Evolutionary conservation across 2,329 filamentous ascomycete genomes (phyloP), one percentile per base, ranked within the genome.

Genomic region (Sporothrix brunneoviolacea): DNA sequence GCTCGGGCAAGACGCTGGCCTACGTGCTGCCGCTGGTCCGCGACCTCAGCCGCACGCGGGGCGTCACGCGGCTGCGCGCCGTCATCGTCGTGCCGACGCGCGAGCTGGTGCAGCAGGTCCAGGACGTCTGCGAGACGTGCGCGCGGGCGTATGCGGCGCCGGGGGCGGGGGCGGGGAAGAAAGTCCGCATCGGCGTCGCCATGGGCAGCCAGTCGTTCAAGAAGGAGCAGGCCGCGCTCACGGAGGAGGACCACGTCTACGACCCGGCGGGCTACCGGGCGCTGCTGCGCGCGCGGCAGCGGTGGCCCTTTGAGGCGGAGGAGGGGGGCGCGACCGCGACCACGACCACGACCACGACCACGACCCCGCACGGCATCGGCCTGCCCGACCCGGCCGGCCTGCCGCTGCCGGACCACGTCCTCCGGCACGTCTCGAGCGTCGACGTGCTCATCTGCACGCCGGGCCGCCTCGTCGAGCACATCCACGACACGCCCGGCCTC

Each of bases 381-480:
- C 69, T 35, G 62, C 69, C 50, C 51, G 65, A 49, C 56, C 63
- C 59, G 57, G 68, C 48, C 63, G 69, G 30, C 60, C 66, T 43
- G 10, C 47, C 53, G 5, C 28, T 51, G 4, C 54, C 46, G 60
- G 33, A 80, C 42, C 82, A 93, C 63, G 73, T 91, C 27, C 73
- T 80, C 30, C 71, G 74, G 24, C 84, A 80, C 62, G 72, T 70
- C 3, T 88, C 88, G 3, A 88, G 84, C 58, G 82, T 95, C 4
- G 91, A 97, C 64, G 79, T 97, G 30, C 75, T 98, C 22, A 86
- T 96, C 45, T 93, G 89, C 64, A 97, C 91, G 0, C 91, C 91
- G 1, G 93, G 93, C 53, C 82, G 91, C 55, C 77, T 97, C 1
- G 89, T 97, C 4, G 91, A 97, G 60, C 91, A 97, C 65, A 77